These are phyloP conservation scores for Phialophora expanda DNA, from an alignment of 2,329 filamentous ascomycete species.

Conservation along the genomic window DNA sequence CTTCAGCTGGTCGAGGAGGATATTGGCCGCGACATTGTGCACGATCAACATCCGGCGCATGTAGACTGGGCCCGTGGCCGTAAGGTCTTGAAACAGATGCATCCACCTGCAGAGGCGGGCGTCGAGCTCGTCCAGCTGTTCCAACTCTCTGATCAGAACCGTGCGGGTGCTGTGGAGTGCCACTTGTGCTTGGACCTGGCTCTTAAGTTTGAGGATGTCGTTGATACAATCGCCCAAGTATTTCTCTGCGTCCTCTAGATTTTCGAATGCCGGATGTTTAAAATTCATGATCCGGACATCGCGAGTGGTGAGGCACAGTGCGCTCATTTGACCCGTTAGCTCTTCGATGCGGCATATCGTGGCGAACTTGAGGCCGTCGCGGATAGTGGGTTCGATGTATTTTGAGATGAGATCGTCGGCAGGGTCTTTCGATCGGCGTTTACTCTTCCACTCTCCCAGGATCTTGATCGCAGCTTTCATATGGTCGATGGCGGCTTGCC, in stretches of 20 bases:
- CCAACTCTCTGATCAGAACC: constrained; percentile 18
- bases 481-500: constrained; percentile 26
- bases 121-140: constrained; percentile 25
- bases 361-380: constrained; percentile 25
- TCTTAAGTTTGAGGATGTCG: constrained; percentile 20
- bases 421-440: constrained; percentile 16
- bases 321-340: constrained; percentile 16
- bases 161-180: constrained; percentile 2
- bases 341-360: constrained; percentile 18
- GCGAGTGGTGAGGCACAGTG: constrained; percentile 21
- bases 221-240: constrained; percentile 25
- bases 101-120: constrained; percentile 29
- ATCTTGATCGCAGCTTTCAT: constrained; percentile 35
- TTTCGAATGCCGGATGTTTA: constrained; percentile 17
- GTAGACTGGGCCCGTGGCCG: constrained; percentile 23
- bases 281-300: constrained; percentile 24
- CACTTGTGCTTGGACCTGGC: background rate
- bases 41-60: constrained; percentile 29
- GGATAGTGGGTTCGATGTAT: constrained; percentile 30
- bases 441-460: constrained; percentile 32
- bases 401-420: constrained; percentile 28
- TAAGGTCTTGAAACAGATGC: constrained; percentile 29
- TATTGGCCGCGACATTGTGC: constrained; percentile 27
- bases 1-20: constrained; percentile 26
- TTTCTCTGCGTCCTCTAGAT: constrained; percentile 20